phyloP scores from a whole-genome alignment of 768 basidiomycete genomes.

The Baorangia bicolor region DNA sequence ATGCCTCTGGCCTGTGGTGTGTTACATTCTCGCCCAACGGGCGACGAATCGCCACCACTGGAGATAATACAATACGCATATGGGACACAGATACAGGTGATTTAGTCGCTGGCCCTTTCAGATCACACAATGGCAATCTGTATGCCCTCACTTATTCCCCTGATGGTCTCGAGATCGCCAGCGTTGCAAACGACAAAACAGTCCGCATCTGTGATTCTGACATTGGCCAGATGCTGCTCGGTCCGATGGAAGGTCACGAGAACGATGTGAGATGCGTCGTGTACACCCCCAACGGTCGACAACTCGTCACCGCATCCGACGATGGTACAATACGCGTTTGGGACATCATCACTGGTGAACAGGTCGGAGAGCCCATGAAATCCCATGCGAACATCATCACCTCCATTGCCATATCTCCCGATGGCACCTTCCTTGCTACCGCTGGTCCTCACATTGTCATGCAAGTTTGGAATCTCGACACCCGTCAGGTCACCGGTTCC shows the following conservation, averaged over 20 bases:
- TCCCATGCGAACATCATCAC: slow-evolving; percentile 30
- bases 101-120: slow-evolving; percentile 27
- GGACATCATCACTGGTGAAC: slow-evolving; percentile 29
- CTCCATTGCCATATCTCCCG: slow-evolving; percentile 33
- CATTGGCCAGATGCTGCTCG: slow-evolving; percentile 36
- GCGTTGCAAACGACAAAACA: slow-evolving; percentile 32
- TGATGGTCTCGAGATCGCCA: slow-evolving; percentile 32
- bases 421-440: slow-evolving; percentile 32
- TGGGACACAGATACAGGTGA: slow-evolving; percentile 31
- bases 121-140: slow-evolving; percentile 32
- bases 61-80: slow-evolving; percentile 32
- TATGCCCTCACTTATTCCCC: slow-evolving; percentile 40
- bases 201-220: slow-evolving; percentile 33
- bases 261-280: slow-evolving; percentile 30
- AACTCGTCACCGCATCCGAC: slow-evolving; percentile 28
- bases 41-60: slow-evolving; percentile 31
- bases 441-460: slow-evolving; percentile 31
- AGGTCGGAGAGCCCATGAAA: slow-evolving; percentile 31
- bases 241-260: slow-evolving; percentile 28
- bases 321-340: slow-evolving; percentile 34
- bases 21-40: slow-evolving; percentile 35
- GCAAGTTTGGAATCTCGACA: slow-evolving; percentile 32
- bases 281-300: slow-evolving; percentile 31
- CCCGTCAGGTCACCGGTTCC: slow-evolving; percentile 17
- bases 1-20: slow-evolving; percentile 27